Base-by-base conservation (phyloP, 2,329 filamentous ascomycete species). In the Aspergillaceae sp. region DNA sequence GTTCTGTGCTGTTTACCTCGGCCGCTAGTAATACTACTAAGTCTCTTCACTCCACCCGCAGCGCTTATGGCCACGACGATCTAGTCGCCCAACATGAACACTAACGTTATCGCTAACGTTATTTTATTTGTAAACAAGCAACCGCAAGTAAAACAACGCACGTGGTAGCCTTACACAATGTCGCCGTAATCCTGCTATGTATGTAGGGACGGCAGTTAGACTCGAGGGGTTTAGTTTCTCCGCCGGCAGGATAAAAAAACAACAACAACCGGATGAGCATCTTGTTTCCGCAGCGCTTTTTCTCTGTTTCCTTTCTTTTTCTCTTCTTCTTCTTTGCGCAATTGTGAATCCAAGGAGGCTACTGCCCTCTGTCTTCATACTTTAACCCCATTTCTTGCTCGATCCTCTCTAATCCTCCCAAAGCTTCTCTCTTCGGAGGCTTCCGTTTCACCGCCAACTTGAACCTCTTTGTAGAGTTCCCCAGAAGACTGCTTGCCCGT, bases 171-270 rank as follows among this genome's bases (percentile, higher is more conserved):
- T 9, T 32, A 32, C 19, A 19, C 19, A 19, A 19, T 19, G 19
- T 19, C 19, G 19, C 19, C 19, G 19, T 19, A 19, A 19, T 19
- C 19, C 19, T 19, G 19, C 19, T 19, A 19, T 19, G 19, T 19
- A 19, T 19, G 19, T 19, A 19, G 19, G 19, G 19, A 19, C 19
- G 19, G 19, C 19, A 19, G 19, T 19, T 19, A 19, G 19, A 19
- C 19, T 36, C 34, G 34, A 36, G 34, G 34, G 34, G 34, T 28
- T 38, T 26, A 19, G 5, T 38, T 32, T 38, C 36, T 38, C 36
- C 51, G 47, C 55, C 54, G 56, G 56, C 56, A 57, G 56, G 57
- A 58, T 57, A 56, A 51, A 51, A 52, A 49, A 43, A 41, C 8
- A 41, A 47, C n/a, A 41, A 27, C 30, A 29, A 30, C 40, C 32